Conservation (phyloP, 1,284 basidiomycete genomes). For the Fomes fomentarius region DNA sequence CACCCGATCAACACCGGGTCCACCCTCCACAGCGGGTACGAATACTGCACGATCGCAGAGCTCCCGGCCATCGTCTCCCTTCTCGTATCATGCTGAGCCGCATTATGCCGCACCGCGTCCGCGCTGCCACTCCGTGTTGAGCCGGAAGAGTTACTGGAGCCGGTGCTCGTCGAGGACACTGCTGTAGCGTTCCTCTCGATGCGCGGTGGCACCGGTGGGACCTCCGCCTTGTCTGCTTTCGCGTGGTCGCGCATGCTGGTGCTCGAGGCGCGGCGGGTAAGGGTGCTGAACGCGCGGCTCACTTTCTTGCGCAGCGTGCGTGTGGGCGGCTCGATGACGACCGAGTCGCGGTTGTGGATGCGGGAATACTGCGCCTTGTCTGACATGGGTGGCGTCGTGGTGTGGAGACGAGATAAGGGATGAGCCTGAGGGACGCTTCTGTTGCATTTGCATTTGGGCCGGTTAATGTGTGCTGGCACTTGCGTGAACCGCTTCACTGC, state of each 20-base stretch:
- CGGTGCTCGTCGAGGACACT: not conserved
- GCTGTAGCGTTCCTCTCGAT: not conserved
- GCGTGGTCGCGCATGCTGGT: not conserved
- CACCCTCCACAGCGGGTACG: constrained; percentile 13
- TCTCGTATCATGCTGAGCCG: too few species aligned
- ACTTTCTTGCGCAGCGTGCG: constrained; percentile 15
- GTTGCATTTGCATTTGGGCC: not conserved
- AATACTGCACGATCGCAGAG: constrained; percentile 3
- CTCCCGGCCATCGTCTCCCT: not conserved
- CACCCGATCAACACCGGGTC: constrained; percentile 17
- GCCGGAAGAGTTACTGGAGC: too few species aligned
- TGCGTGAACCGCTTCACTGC: too few species aligned
- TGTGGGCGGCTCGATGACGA: not conserved
- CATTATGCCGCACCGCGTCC: too few species aligned
- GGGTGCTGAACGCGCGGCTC: constrained; percentile 9
- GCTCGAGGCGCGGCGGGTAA: constrained; percentile 1
- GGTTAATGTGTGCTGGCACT: too few species aligned
- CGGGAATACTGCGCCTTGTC: not conserved
- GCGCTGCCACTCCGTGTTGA: too few species aligned
- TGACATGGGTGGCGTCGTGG: not conserved
- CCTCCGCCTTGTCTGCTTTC: not conserved
- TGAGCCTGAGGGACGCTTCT: not conserved
- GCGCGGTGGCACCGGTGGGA: not conserved
- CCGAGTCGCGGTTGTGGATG: constrained; percentile 3
- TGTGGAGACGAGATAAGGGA: not conserved